Percentiles rank a stretch among this genome's conserved stretches.
Conservation (phyloP, 495 filamentous ascomycete species). For the Bathelium albidoporum region DNA sequence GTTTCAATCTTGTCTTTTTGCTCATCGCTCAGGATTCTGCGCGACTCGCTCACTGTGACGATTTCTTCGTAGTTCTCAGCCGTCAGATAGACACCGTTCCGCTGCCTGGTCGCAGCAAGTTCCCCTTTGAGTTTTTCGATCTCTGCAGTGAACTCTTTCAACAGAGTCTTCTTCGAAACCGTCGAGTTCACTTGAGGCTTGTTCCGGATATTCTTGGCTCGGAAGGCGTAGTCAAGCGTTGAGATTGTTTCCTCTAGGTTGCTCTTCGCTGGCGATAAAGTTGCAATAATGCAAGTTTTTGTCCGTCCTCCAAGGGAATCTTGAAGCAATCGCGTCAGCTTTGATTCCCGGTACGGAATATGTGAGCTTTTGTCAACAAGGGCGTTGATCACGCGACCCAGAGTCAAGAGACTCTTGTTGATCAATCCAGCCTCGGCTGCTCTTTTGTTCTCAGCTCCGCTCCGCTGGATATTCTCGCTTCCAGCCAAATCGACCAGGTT, state of each 20-base stretch:
- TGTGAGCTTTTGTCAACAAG: slow-evolving; percentile 83
- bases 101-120: slow-evolving; percentile 81
- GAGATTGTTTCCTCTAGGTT: slow-evolving; percentile 98
- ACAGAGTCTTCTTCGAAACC: slow-evolving; percentile 81
- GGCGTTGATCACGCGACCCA: slow-evolving; percentile 95
- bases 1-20: slow-evolving; percentile 85
- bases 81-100: slow-evolving; percentile 88
- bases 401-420: slow-evolving; percentile 91
- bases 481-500: slow-evolving; percentile 95
- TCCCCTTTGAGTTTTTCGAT: slow-evolving; percentile 92
- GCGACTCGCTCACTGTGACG: slow-evolving; percentile 79
- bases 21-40: slow-evolving; percentile 85
- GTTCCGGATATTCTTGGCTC: slow-evolving; percentile 96
- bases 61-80: slow-evolving; percentile 78
- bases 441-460: slow-evolving; percentile 94
- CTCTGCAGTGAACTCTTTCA: slow-evolving; percentile 83
- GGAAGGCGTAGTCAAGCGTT: slow-evolving; percentile 91
- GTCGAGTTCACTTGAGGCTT: slow-evolving; percentile 90
- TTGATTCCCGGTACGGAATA: slow-evolving; percentile 94
- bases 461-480: slow-evolving; percentile 93
- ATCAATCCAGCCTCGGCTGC: slow-evolving; percentile 92
- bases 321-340: slow-evolving; percentile 87
- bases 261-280: slow-evolving; percentile 83
- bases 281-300: slow-evolving; percentile 98
- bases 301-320: slow-evolving; percentile 91